A percentile compares a stretch with the other conserved stretches of the same genome.
These are phyloP conservation scores for Lactarius trivialis DNA, from an alignment of 768 basidiomycete species.

Conservation along the genomic window DNA sequence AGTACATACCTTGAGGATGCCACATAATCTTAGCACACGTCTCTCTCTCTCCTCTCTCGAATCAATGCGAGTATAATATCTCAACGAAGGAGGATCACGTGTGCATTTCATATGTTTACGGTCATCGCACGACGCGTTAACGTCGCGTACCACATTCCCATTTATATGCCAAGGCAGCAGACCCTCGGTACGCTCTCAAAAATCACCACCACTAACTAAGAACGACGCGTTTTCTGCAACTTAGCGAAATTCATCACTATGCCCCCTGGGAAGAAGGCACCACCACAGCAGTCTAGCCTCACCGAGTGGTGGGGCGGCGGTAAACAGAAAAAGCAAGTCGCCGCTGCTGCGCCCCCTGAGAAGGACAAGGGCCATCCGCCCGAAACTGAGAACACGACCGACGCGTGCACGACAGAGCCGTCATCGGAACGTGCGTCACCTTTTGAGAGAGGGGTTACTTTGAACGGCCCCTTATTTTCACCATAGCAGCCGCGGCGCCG, in stretches of 20 bases:
- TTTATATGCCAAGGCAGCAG: slow-evolving; percentile 62
- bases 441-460: background rate
- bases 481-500: background rate
- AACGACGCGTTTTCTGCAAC: background rate
- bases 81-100: slow-evolving; percentile 17
- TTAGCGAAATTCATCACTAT: slow-evolving; percentile 72
- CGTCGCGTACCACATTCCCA: background rate
- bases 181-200: slow-evolving; percentile 47
- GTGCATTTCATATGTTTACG: slow-evolving; percentile 9
- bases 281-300: slow-evolving; percentile 74
- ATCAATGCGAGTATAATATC: background rate
- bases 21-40: slow-evolving; percentile 12
- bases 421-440: slow-evolving; percentile 9
- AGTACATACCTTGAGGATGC: slow-evolving; percentile 18
- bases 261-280: slow-evolving; percentile 61
- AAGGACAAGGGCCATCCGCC: slow-evolving; percentile 15
- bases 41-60: background rate
- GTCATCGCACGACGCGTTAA: slow-evolving; percentile 17
- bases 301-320: slow-evolving; percentile 63
- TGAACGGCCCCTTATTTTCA: background rate
- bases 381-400: background rate
- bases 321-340: slow-evolving; percentile 34
- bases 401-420: background rate
- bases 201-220: background rate
- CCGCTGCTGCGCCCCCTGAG: slow-evolving; percentile 22